A percentile compares a stretch with the other conserved stretches of the same genome.
Conservation (phyloP, 305 asterid species). For the Fraxinus greggii region DNA sequence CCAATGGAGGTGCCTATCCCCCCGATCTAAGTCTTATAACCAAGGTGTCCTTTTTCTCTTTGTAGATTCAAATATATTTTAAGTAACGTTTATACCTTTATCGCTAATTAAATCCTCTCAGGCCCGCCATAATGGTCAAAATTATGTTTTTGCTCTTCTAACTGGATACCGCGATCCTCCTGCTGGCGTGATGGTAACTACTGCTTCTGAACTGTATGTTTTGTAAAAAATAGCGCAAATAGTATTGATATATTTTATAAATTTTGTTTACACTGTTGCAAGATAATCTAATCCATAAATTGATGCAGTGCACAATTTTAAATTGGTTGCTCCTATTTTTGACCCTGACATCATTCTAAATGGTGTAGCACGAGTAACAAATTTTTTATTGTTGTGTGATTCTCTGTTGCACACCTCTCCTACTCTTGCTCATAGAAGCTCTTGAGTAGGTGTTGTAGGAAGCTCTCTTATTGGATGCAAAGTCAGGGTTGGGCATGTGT, state of each 20-base stretch:
- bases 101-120: constrained; percentile 27
- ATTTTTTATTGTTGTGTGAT: background rate
- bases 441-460: background rate
- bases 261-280: background rate
- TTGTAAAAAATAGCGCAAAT: background rate
- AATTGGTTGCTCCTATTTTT: background rate
- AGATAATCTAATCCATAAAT: background rate
- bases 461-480: background rate
- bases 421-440: background rate
- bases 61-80: background rate
- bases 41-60: constrained; percentile 41
- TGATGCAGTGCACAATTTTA: background rate
- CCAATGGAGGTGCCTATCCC: constrained; percentile 93
- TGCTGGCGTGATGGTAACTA: constrained; percentile 70
- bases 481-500: background rate
- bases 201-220: constrained; percentile 5
- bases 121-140: constrained; percentile 92
- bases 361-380: background rate
- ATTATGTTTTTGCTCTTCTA: constrained; percentile 72
- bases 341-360: background rate
- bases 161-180: constrained; percentile 91
- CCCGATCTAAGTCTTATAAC: constrained; percentile 90
- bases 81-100: background rate
- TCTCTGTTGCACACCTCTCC: background rate
- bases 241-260: background rate